Conservation (phyloP, 2,329 filamentous ascomycete genomes). For the Aspergillus phoenicis region DNA sequence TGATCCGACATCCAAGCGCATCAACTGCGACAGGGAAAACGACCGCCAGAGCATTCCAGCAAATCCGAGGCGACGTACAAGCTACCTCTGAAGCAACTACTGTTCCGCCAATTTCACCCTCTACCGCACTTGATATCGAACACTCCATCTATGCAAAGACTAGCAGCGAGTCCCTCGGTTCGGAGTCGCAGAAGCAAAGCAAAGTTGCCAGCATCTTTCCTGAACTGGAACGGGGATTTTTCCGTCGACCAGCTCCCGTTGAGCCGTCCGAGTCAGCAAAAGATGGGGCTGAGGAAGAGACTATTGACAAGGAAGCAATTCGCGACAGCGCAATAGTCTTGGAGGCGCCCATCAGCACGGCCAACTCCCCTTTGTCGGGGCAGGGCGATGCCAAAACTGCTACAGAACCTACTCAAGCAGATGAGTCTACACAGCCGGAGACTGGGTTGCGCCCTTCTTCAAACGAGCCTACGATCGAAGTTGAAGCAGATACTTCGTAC, state of each 20-base stretch:
- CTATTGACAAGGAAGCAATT: conserved; percentile 34
- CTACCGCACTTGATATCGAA: conserved; percentile 14
- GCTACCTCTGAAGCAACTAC: not conserved
- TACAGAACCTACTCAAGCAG: conserved; percentile 8
- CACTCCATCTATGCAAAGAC: conserved; percentile 12
- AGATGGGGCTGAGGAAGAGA: conserved; percentile 46
- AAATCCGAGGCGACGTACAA: conserved; percentile 13
- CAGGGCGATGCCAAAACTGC: conserved; percentile 13
- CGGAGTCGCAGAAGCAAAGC: conserved; percentile 24
- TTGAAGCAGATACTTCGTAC: conserved; percentile 22
- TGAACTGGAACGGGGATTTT: conserved; percentile 37
- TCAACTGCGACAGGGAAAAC: conserved; percentile 26
- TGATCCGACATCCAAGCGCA: conserved; percentile 18
- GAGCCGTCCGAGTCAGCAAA: conserved; percentile 32
- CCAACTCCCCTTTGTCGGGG: conserved; percentile 23
- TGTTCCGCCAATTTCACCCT: not conserved
- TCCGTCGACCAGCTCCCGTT: conserved; percentile 29
- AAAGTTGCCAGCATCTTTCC: conserved; percentile 41
- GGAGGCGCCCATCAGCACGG: conserved; percentile 45
- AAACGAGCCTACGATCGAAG: conserved; percentile 15
- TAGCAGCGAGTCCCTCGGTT: conserved; percentile 19
- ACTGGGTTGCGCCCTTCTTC: conserved; percentile 7
- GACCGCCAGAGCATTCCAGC: conserved; percentile 28
- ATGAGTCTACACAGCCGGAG: conserved; percentile 12
- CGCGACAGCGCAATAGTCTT: conserved; percentile 50